Base-by-base conservation (phyloP, 2,329 filamentous ascomycete species). In the Thelonectria blattea region DNA sequence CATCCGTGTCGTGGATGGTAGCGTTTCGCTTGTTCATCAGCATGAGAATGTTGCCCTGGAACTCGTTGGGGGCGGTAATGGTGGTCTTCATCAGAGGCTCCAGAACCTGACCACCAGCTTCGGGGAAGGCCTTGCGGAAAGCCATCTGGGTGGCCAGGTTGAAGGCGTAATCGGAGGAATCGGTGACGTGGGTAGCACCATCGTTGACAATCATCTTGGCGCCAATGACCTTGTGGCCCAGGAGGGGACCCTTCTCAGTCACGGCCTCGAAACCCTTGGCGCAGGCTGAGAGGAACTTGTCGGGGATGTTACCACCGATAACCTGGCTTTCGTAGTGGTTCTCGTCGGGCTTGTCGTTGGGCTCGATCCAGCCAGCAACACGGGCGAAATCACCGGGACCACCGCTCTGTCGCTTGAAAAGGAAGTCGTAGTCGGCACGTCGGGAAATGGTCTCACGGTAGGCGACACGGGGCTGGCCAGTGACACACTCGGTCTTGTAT, bases 11-110 rank as follows among this genome's bases (percentile, higher is more conserved):
- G 74, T 93, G 91, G 72, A 99, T 98, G 52, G 92, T 91, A 37
- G 94, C 93, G 72, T 93, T 95, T 65, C 95, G 89, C 87, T 99
- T 99, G 83, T 98, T 99, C 81, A 99, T 84, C 51, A 99, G 81
- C 71, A 93, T 93, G 57, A 98, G 91, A 66, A 99, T 91, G 75
- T 92, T 93, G 74, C 95, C 95, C 80, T 99, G 95, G 83, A 98
- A 99, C 82, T 99, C 95, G 72, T 91, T 92, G 48, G 95, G 95
- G 1, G 95, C 93, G 32, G 93, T 97, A 72, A 99, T 93, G 62
- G 93, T 93, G 1, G 93, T 97, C 85, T 97, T 98, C 95, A 99
- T 99, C 56, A 99, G 80, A 5, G 95, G 95, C 79, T 99, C 95
- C 37, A 99, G 87, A 10, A 99, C 89, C 71, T 92, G 86, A 3